Percentiles rank a stretch among this genome's conserved stretches.
Evolutionary conservation across 345 rosid genomes (phyloP).

Genomic region (Syzygium jambos): DNA sequence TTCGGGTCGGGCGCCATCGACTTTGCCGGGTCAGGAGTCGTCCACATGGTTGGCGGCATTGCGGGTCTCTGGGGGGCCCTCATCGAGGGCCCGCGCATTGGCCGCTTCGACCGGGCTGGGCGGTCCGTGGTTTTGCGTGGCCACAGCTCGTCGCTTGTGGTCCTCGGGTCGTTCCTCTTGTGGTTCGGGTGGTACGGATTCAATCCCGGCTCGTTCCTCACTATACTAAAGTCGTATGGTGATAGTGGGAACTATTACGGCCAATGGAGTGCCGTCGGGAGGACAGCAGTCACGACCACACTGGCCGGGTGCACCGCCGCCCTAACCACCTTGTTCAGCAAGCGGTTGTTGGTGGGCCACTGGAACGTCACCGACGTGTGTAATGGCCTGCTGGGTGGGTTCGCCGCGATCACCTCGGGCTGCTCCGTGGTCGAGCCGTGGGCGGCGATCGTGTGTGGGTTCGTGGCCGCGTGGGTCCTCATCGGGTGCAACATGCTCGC

Average conservation of each 20-base stretch:
- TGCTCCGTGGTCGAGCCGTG: constrained; percentile 51
- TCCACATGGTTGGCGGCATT: constrained; percentile 37
- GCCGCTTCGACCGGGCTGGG: constrained; percentile 19
- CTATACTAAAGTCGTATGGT: constrained; percentile 11
- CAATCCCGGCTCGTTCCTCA: constrained; percentile 29
- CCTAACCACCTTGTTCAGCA: constrained; percentile 8
- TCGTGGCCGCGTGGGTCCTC: constrained; percentile 39
- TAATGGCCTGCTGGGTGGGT: constrained; percentile 13
- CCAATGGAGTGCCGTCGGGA: constrained; percentile 19
- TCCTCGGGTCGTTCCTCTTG: constrained; percentile 20
- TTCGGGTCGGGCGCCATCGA: constrained; percentile 39
- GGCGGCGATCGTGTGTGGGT: constrained; percentile 50
- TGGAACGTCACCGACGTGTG: constrained; percentile 12
- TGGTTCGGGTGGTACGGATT: constrained; percentile 43
- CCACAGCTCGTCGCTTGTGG: constrained; percentile 29
- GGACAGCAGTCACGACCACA: constrained; percentile 8
- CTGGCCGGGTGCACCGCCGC: constrained; percentile 13
- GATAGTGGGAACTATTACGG: constrained; percentile 9
- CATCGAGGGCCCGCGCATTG: constrained; percentile 29
- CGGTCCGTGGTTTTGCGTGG: constrained; percentile 21
- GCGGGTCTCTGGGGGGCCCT: constrained; percentile 43
- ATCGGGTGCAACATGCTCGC: constrained; percentile 42
- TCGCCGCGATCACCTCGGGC: constrained; percentile 34
- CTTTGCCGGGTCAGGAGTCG: constrained; percentile 38
- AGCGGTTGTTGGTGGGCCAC: constrained; percentile 9